phyloP scores from a whole-genome alignment of 2,329 filamentous ascomycete species.

The Coccinonectria pachysandricola region DNA sequence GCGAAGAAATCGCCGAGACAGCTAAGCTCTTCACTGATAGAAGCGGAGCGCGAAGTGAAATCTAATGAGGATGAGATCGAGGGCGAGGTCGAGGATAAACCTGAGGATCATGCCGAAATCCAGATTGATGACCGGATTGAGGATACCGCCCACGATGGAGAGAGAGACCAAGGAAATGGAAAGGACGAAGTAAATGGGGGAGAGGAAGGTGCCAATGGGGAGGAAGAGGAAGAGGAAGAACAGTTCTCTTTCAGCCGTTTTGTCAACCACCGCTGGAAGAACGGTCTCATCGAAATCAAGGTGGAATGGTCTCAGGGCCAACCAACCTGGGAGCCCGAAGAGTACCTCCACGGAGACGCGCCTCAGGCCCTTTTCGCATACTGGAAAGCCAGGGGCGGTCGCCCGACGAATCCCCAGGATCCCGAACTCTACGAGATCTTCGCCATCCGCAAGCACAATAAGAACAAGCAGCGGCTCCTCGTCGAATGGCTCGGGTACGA shows the following conservation, averaged over 20 bases:
- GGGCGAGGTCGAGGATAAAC: no score
- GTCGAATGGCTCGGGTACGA: conserved; percentile 29
- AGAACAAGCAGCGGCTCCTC: conserved; percentile 16
- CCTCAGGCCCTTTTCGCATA: conserved; percentile 22
- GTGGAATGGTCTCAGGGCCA: conserved; percentile 23
- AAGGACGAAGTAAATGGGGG: not conserved
- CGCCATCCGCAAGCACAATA: conserved; percentile 23
- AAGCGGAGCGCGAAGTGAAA: no score
- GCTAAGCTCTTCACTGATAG: no score
- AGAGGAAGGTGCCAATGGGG: no score
- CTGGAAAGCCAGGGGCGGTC: conserved; percentile 22
- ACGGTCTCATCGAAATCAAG: conserved; percentile 19
- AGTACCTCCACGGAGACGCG: conserved; percentile 23
- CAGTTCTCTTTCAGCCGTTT: conserved; percentile 15
- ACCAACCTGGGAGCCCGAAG: conserved; percentile 25
- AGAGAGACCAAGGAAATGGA: no score
- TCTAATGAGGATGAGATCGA: no score
- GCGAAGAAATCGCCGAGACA: no score
- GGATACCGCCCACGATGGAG: no score
- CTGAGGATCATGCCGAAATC: no score
- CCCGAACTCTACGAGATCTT: conserved; percentile 23
- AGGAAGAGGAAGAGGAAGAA: conserved; percentile 3
- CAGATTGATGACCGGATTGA: no score
- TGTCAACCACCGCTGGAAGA: conserved; percentile 19
- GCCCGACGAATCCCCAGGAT: conserved; percentile 22